Conservation (phyloP, 495 filamentous ascomycete genomes). For the Talaromyces wortmannii region DNA sequence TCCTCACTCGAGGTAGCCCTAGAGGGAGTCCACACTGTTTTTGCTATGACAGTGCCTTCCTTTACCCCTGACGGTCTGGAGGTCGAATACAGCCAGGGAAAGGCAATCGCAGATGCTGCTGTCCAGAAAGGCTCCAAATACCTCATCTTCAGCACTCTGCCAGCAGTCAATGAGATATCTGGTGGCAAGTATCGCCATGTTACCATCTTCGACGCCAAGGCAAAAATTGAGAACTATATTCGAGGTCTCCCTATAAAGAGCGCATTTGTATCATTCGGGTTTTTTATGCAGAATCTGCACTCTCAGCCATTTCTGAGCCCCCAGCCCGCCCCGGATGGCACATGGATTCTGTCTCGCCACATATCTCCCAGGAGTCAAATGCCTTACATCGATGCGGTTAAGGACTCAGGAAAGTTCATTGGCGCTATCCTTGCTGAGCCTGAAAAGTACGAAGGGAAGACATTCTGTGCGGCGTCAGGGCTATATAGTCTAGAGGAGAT, state of each 20-base stretch:
- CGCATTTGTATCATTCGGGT: conserved; percentile 35
- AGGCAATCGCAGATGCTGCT: conserved; percentile 38
- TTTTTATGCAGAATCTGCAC: conserved; percentile 45
- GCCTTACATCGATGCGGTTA: conserved; percentile 37
- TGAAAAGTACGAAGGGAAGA: conserved; percentile 41
- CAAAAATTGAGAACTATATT: conserved; percentile 37
- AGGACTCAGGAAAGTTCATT: conserved; percentile 46
- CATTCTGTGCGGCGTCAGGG: conserved; percentile 28
- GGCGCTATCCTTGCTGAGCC: conserved; percentile 44
- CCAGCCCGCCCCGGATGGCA: conserved; percentile 9
- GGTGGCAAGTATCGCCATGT: conserved; percentile 16
- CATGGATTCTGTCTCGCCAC: conserved; percentile 15
- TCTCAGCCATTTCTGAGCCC: conserved; percentile 6
- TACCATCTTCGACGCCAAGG: conserved; percentile 34
- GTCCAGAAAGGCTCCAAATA: conserved; percentile 34
- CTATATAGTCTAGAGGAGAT: conserved; percentile 31
- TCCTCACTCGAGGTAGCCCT: conserved; percentile 36
- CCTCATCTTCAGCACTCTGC: conserved; percentile 44
- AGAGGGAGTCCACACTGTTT: conserved; percentile 37
- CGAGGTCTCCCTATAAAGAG: conserved; percentile 30
- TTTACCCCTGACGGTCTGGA: conserved; percentile 22
- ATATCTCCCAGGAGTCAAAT: conserved; percentile 21
- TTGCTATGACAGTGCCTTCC: conserved; percentile 34
- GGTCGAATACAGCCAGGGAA: conserved; percentile 30
- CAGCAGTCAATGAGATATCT: conserved; percentile 15